Conservation (phyloP, 805 yeast species). For the Spathaspora hagerdaliae region DNA sequence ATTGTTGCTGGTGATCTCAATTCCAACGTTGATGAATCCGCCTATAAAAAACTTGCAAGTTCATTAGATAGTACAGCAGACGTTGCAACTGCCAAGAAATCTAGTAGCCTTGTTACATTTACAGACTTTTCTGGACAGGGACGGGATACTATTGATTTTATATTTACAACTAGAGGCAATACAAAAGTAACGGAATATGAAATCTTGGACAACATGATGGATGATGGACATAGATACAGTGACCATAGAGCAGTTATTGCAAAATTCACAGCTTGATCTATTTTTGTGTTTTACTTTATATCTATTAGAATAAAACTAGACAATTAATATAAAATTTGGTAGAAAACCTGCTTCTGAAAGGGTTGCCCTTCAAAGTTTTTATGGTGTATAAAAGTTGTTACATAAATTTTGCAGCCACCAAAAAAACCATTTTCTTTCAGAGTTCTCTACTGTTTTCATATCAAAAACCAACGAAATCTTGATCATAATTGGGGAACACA, state of each 20-base stretch:
- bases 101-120: conserved; percentile 24
- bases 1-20: conserved; percentile 55
- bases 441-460: too few species aligned
- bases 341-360: too few species aligned
- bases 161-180: conserved; percentile 18
- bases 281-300: too few species aligned
- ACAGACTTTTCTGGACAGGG: conserved; percentile 9
- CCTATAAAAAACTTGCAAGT: conserved; percentile 22
- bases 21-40: conserved; percentile 20
- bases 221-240: conserved; percentile 32
- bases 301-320: too few species aligned
- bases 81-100: conserved; percentile 13
- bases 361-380: too few species aligned
- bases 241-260: conserved; percentile 44
- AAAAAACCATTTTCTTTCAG: too few species aligned
- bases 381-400: too few species aligned
- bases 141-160: conserved; percentile 37
- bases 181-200: conserved; percentile 20
- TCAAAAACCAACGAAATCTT: too few species aligned
- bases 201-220: conserved; percentile 31
- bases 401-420: too few species aligned
- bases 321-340: too few species aligned
- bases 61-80: conserved; percentile 12
- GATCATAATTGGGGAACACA: too few species aligned
- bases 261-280: not conserved